These are phyloP conservation scores for Pythium aphanidermatum DNA, from an alignment of 352 stramenopile species.

Conservation along the genomic window DNA sequence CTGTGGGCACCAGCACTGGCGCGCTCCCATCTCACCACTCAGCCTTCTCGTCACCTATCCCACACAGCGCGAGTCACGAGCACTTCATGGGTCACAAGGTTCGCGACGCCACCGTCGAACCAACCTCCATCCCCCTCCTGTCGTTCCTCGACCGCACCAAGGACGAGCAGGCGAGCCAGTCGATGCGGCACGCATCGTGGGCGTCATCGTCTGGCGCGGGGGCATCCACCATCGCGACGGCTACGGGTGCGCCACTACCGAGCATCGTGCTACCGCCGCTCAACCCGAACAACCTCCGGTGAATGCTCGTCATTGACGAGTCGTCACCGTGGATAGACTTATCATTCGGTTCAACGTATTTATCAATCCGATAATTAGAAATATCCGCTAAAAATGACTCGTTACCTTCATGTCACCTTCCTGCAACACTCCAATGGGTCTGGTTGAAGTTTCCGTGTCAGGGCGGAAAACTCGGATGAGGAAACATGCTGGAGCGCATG, in stretches of 20 bases:
- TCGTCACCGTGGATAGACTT: too few species aligned
- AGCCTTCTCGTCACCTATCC: background rate
- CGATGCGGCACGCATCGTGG: background rate
- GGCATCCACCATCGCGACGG: background rate
- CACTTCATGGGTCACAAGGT: constrained; percentile 13
- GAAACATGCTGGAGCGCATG: constrained; percentile 26
- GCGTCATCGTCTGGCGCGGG: background rate
- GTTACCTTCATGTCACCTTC: constrained; percentile 1
- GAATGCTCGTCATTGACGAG: too few species aligned
- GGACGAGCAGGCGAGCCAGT: background rate
- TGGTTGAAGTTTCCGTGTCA: constrained; percentile 1
- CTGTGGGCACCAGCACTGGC: background rate
- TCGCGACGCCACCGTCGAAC: constrained; percentile 7
- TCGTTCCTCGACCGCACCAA: constrained; percentile 19
- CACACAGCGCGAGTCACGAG: background rate
- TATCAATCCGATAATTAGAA: background rate
- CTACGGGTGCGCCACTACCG: constrained; percentile 4
- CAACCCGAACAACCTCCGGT: constrained; percentile 12
- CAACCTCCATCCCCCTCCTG: constrained; percentile 16
- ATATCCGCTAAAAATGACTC: background rate
- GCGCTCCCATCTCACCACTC: constrained; percentile 3
- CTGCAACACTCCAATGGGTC: background rate
- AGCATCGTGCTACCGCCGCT: constrained; percentile 21
- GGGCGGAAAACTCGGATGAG: constrained; percentile 8
- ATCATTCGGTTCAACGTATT: background rate